These are phyloP conservation scores for Aegilops tauschii DNA, from an alignment of 176 grass and related monocot genomes.

Conservation along the genomic window DNA sequence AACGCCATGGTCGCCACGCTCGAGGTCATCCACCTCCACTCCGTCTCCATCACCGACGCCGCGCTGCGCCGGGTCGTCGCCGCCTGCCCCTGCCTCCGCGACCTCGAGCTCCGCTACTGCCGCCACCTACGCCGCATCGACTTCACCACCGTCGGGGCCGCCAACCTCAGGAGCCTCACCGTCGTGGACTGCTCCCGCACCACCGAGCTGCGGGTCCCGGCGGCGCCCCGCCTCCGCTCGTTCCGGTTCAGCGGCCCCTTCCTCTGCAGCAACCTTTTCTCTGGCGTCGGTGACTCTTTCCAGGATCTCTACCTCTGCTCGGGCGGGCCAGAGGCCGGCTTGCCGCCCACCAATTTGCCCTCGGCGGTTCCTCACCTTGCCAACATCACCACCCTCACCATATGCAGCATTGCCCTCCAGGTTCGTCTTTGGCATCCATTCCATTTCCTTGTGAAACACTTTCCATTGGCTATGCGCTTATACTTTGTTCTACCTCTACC, in stretches of 20 bases:
- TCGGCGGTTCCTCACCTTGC: constrained; percentile 29
- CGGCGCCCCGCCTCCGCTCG: constrained; percentile 44
- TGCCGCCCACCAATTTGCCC: constrained; percentile 53
- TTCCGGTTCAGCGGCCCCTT: constrained; percentile 68
- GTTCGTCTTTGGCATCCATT: constrained; percentile 20
- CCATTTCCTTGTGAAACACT: neutral
- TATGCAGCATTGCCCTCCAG: constrained; percentile 92
- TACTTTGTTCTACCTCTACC: constrained; percentile 23
- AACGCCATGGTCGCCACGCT: constrained; percentile 55
- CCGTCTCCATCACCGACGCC: constrained; percentile 51
- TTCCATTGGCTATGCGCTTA: constrained; percentile 25
- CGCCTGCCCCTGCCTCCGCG: constrained; percentile 60
- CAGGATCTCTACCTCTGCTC: constrained; percentile 70
- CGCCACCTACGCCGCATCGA: constrained; percentile 58
- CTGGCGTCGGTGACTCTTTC: neutral
- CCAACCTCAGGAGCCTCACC: constrained; percentile 65
- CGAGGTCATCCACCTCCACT: constrained; percentile 65
- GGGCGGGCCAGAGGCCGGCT: constrained; percentile 35
- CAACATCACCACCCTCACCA: constrained; percentile 64
- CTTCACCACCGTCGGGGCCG: constrained; percentile 36
- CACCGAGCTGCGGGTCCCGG: constrained; percentile 43
- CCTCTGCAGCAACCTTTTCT: constrained; percentile 49
- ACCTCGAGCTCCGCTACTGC: constrained; percentile 64
- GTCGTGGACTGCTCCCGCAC: constrained; percentile 74
- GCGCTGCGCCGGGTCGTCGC: constrained; percentile 57